Conservation (phyloP, 345 rosid genomes). For the Citrus maxima region DNA sequence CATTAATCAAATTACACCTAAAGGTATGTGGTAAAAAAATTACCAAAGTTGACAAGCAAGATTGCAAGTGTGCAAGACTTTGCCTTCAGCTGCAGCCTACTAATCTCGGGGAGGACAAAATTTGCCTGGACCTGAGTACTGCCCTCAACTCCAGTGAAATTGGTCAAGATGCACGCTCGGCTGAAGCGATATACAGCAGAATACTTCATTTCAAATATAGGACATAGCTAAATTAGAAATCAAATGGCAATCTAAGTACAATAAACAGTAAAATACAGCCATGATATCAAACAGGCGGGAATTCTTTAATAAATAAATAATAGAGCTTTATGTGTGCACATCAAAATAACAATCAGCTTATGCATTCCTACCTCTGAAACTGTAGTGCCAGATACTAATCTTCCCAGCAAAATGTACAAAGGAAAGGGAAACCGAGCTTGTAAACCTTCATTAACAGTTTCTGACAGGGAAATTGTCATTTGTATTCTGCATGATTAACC, state of each 20-base stretch:
- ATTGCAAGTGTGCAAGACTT: constrained; percentile 76
- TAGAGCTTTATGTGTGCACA: background rate
- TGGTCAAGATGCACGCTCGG: constrained; percentile 72
- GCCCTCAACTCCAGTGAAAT: constrained; percentile 69
- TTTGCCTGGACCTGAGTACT: constrained; percentile 63
- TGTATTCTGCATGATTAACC: constrained; percentile 58
- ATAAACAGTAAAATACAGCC: background rate
- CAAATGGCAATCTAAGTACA: constrained; percentile 22
- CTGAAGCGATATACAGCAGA: constrained; percentile 88
- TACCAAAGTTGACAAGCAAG: constrained; percentile 89
- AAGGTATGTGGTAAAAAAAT: background rate
- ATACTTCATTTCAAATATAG: constrained; percentile 55
- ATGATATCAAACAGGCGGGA: background rate
- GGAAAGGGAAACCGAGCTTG: constrained; percentile 62
- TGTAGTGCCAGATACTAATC: constrained; percentile 55
- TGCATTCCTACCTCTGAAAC: constrained; percentile 54
- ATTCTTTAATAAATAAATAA: background rate
- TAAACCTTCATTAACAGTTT: constrained; percentile 46
- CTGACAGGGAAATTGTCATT: constrained; percentile 59
- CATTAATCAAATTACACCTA: background rate
- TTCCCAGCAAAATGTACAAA: constrained; percentile 74
- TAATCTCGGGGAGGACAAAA: constrained; percentile 84
- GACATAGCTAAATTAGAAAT: constrained; percentile 12
- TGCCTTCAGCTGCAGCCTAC: constrained; percentile 70
- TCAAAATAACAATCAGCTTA: background rate